Base-by-base conservation (phyloP, 176 grass and related monocot species). In the Calamus simplicifolius region DNA sequence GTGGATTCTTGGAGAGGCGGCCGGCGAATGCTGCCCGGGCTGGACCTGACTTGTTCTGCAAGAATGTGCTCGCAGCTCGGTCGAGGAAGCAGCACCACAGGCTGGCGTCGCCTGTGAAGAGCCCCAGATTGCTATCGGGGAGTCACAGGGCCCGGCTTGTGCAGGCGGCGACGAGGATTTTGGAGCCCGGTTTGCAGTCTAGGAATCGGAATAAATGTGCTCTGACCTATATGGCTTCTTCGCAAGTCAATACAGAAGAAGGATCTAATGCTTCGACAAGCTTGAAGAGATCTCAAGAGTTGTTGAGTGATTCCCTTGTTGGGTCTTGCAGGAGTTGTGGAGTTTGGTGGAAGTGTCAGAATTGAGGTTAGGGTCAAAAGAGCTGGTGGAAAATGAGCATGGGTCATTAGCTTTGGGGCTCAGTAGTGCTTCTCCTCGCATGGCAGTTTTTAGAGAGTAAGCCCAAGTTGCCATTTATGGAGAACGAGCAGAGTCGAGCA, bases 171-270 rank as follows among this genome's bases (percentile, higher is more conserved):
- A 72, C 54, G 27, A 95, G 49, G 67, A 71, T 89, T 51, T 75
- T 95, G 49, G 85, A 89, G 66, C 82, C 83, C 6, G 75, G 90
- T 53, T 69, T 88, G 27, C 79, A 82, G 57, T 77, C 79, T 6
- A 85, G 70, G 48, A 73, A 63, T 26, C 43, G 26, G n/a, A 52
- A 61, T 6, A 25, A 71, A 79, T 69, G 15, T 27, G 16, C 79
- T 8, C 61, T 66, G 28, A 61, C 71, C 30, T 64, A 57, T 25
- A 19, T 55, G 18, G 56, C 63, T 62, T 71, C 65, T 64, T 31
- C 57, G 3, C 74, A 30, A 15, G 54, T 58, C 4, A 15, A 49
- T 23, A 58, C 16, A 56, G 18, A 35, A 16, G 63, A 35, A 18
- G 31, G 3, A 48, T 30, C 54, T 0, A n/a, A 8, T 52, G 7